phyloP scores from a whole-genome alignment of 371 early-diverging fungal genomes.

The Phascolomyces articulosus region DNA sequence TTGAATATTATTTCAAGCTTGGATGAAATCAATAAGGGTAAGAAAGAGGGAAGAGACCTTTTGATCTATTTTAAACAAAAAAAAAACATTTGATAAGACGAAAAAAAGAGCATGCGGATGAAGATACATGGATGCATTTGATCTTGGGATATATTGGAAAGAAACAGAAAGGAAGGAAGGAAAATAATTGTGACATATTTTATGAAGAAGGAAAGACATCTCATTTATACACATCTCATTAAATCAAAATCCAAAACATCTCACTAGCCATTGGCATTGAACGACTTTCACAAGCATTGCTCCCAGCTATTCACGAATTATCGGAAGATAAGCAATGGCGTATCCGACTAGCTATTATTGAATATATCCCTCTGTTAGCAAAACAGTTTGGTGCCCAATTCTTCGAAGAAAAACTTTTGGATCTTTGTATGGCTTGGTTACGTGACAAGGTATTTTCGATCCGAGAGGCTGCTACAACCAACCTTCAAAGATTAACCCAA shows the following conservation, averaged over 20 bases:
- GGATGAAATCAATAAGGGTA: constrained; percentile 90
- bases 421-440: constrained; percentile 96
- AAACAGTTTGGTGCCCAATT: constrained; percentile 94
- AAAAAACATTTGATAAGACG: too few relatives aligned
- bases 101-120: too few relatives aligned
- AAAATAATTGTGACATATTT: too few relatives aligned
- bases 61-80: too few relatives aligned
- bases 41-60: constrained; percentile 1
- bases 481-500: constrained; percentile 90
- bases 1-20: constrained; percentile 97
- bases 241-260: too few relatives aligned
- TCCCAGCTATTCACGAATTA: constrained; percentile 97
- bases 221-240: too few relatives aligned
- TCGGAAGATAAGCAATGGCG: constrained; percentile 99
- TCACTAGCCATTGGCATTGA: constrained; percentile 98
- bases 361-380: constrained; percentile 96
- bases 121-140: too few relatives aligned
- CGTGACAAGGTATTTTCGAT: constrained; percentile 98
- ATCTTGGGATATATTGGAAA: neutral
- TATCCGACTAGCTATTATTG: constrained; percentile 97
- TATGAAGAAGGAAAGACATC: too few relatives aligned
- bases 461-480: constrained; percentile 94
- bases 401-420: constrained; percentile 95
- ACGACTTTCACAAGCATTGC: constrained; percentile 91
- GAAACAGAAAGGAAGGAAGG: too few relatives aligned